Conservation (phyloP, 139 green algal species). For the Asterochloris sp. region DNA sequence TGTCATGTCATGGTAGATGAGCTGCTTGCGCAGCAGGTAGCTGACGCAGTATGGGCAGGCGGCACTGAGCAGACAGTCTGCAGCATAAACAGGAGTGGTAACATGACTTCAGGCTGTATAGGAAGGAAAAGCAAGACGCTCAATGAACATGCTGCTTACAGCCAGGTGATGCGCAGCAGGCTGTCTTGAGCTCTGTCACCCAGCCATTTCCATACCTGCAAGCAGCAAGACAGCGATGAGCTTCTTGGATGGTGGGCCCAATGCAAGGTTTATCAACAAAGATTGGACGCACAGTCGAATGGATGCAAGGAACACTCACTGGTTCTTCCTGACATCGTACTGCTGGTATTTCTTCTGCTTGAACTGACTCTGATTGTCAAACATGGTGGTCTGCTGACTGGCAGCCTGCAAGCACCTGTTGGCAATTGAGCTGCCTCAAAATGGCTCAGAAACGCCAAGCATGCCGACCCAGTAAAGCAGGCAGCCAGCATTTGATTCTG, state of each 20-base stretch:
- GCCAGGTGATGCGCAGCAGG: conserved; percentile 6
- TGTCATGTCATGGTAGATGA: conserved; percentile 68
- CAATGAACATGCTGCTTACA: conserved; percentile 13
- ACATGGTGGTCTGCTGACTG: background rate
- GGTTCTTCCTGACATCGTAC: conserved; percentile 13
- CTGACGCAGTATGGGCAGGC: conserved; percentile 47
- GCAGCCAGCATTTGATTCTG: too few relatives aligned
- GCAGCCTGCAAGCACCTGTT: too few relatives aligned
- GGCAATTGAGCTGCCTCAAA: too few relatives aligned
- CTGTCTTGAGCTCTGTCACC: conserved; percentile 16
- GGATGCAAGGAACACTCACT: too few relatives aligned
- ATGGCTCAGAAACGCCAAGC: too few relatives aligned
- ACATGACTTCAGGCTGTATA: background rate
- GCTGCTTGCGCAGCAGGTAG: conserved; percentile 65
- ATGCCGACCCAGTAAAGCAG: too few relatives aligned
- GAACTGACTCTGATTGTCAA: conserved; percentile 13
- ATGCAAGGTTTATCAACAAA: background rate
- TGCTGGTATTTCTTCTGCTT: conserved; percentile 22
- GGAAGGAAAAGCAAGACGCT: background rate
- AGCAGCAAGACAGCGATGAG: too few relatives aligned
- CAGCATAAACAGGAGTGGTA: background rate
- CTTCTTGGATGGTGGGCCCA: too few relatives aligned
- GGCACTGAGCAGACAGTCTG: conserved; percentile 7
- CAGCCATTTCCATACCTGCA: conserved; percentile 7
- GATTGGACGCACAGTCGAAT: background rate